Percentiles rank a stretch among this genome's conserved stretches.
Conservation (phyloP, 2,329 filamentous ascomycete species). For the Arthrobotrys iridis region DNA sequence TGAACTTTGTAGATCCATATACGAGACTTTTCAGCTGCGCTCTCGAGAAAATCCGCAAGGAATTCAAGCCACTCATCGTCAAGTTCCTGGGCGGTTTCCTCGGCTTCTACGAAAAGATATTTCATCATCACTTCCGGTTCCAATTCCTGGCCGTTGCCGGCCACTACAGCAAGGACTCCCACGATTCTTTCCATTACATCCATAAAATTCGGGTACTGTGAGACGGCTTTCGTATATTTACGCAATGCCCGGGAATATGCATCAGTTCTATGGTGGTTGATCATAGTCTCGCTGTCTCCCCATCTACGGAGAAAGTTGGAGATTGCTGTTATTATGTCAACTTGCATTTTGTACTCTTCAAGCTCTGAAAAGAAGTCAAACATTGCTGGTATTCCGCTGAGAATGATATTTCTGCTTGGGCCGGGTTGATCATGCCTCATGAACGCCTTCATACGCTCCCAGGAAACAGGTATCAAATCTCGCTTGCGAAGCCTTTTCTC, state of each 20-base stretch:
- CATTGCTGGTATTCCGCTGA: neutral
- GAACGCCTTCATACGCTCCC: constrained; percentile 18
- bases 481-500: constrained; percentile 13
- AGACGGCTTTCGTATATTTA: neutral
- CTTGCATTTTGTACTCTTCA: neutral
- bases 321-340: neutral
- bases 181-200: neutral
- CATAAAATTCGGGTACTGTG: neutral
- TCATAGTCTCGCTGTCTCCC: neutral
- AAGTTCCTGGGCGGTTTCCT: neutral
- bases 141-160: neutral
- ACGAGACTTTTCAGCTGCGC: neutral
- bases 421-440: neutral
- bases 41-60: constrained; percentile 1
- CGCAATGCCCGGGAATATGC: neutral
- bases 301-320: neutral
- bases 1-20: neutral
- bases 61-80: constrained; percentile 26
- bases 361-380: constrained; percentile 17
- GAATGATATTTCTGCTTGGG: neutral
- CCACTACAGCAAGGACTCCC: neutral
- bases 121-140: constrained; percentile 1
- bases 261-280: neutral
- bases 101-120: constrained; percentile 13
- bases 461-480: constrained; percentile 2